Conservation (phyloP, 2,329 filamentous ascomycete genomes). For the Malbranchea zuffiana region DNA sequence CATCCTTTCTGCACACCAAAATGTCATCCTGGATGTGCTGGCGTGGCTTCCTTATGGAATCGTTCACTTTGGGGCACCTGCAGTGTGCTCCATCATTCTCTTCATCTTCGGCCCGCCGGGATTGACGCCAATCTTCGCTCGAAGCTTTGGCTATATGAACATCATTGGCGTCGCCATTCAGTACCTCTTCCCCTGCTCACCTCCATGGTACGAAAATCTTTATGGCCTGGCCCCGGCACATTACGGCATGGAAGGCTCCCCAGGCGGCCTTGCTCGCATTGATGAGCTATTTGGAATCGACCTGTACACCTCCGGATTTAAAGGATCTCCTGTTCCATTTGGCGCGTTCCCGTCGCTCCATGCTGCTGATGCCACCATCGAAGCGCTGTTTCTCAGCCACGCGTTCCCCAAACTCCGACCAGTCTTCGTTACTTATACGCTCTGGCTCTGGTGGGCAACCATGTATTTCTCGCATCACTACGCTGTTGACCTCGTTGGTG, state of each 20-base stretch:
- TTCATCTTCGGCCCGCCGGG: conserved; percentile 84
- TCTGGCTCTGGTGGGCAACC: conserved; percentile 97
- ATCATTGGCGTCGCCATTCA: conserved; percentile 79
- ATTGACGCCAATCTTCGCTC: conserved; percentile 72
- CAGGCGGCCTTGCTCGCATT: conserved; percentile 77
- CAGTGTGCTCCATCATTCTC: conserved; percentile 64
- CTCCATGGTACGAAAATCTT: conserved; percentile 93
- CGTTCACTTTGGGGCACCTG: conserved; percentile 77
- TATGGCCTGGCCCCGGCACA: conserved; percentile 84
- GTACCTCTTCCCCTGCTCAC: conserved; percentile 82
- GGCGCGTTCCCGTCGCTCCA: conserved; percentile 92
- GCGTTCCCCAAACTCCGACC: conserved; percentile 75
- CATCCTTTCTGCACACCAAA: conserved; percentile 82
- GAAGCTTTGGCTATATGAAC: conserved; percentile 86
- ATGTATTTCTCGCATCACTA: conserved; percentile 99
- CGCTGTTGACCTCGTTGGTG: conserved; percentile 81
- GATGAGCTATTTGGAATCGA: conserved; percentile 85
- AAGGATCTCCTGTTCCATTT: conserved; percentile 80
- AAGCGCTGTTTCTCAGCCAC: conserved; percentile 86
- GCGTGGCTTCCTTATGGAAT: conserved; percentile 92
- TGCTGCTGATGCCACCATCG: conserved; percentile 76
- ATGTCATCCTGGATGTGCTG: conserved; percentile 69
- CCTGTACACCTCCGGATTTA: conserved; percentile 87
- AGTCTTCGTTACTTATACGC: conserved; percentile 70
- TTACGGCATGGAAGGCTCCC: conserved; percentile 81